Evolutionary conservation across 164 flowering plant genomes (phyloP), one percentile per base, ranked within the genome.

Genomic region (Berberis thunbergii): DNA sequence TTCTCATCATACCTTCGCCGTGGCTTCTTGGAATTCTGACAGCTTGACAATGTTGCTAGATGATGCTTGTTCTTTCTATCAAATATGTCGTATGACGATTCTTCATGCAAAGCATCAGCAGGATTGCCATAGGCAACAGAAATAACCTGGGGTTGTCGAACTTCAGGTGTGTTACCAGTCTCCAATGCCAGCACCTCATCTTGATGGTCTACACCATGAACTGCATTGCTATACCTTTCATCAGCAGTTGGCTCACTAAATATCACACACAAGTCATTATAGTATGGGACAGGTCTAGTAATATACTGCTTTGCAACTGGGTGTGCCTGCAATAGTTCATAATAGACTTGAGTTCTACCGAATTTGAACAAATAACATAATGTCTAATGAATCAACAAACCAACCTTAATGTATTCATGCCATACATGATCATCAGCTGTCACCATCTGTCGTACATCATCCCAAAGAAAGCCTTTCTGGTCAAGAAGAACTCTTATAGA

Each of bases 291-390:
- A 5, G 83, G 86, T 57, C 86, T 75, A 10, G 84, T 80, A 79
- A 81, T 84, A 72, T 77, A 82, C 59, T 82, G 86, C 43, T 84
- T 73, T n/a, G 85, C 86, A 73, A 81, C 80, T 2, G 78, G 69
- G 67, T 84, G 84, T 44, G 66, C 70, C 89, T 82, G 80, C 82
- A 75, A 4, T 7, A 48, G 44, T 39, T 43, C 12, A 67, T 43
- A 8, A 67, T 10, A 5, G 41, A 39, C 60, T 43, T 45, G 49
- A 6, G n/a, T 7, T 26, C 49, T n/a, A 49, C 9, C 26, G 4
- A 1, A 56, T 40, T 6, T 45, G 49, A 48, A 6, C 9, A 50
- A 50, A 3, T 52, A 4, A 63, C 3, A 53, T 60, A 38, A 68
- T 26, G 41, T 53, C 12, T 12, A 54, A 58, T 4, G 56, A 71